Evolutionary conservation across 2,329 filamentous ascomycete species (phyloP).

Genomic region (Pseudophaeomoniella oleicola): DNA sequence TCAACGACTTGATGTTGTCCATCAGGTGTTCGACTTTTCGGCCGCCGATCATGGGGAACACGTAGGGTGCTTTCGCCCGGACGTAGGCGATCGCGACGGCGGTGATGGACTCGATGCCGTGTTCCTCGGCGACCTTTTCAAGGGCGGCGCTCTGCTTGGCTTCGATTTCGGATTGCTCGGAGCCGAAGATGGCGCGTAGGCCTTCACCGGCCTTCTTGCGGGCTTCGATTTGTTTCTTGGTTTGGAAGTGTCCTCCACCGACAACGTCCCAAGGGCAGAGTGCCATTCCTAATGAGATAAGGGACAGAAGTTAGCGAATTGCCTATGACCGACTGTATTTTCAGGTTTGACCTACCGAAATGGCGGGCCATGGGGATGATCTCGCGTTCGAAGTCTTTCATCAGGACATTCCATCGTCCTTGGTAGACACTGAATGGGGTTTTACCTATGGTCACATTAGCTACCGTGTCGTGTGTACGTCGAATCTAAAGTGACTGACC

Average conservation of each 20-base stretch:
- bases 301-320: too few species aligned
- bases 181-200: slow-evolving; percentile 25
- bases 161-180: too few species aligned
- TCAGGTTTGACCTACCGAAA: too few species aligned
- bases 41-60: slow-evolving; percentile 60
- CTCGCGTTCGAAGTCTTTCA: slow-evolving; percentile 25
- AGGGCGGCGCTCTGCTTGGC: slow-evolving; percentile 41
- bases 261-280: slow-evolving; percentile 46
- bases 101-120: slow-evolving; percentile 41
- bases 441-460: too few species aligned
- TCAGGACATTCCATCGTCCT: slow-evolving; percentile 23
- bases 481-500: too few species aligned
- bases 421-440: slow-evolving; percentile 24
- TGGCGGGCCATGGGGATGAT: slow-evolving; percentile 25
- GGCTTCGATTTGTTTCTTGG: slow-evolving; percentile 30
- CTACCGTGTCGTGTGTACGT: too few species aligned
- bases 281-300: slow-evolving; percentile 27
- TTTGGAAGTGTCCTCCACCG: slow-evolving; percentile 37
- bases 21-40: slow-evolving; percentile 56
- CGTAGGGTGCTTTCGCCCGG: slow-evolving; percentile 54
- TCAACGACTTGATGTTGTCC: slow-evolving; percentile 54
- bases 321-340: too few species aligned
- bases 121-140: slow-evolving; percentile 42
- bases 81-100: slow-evolving; percentile 59
- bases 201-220: slow-evolving; percentile 27